A percentile compares a stretch with the other conserved stretches of the same genome.
Conservation (phyloP, 371 early-diverging fungal genomes). For the Mortierella sp. region DNA sequence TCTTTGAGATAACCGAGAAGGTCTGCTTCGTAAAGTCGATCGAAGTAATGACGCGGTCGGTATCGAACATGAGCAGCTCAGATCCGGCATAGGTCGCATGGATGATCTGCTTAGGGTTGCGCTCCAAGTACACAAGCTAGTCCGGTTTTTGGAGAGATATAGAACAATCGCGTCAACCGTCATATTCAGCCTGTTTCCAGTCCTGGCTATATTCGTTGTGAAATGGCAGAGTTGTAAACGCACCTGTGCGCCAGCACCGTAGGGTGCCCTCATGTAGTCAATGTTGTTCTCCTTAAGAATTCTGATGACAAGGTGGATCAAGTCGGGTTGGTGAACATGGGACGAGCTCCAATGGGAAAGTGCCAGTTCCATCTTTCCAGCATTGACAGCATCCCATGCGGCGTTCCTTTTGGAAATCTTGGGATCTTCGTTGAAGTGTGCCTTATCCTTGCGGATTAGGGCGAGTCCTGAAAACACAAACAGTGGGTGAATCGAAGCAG, state of each 20-base stretch:
- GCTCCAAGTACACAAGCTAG: slow-evolving; percentile 83
- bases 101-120: slow-evolving; percentile 77
- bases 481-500: slow-evolving; percentile 76
- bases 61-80: slow-evolving; percentile 85
- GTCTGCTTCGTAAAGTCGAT: slow-evolving; percentile 79
- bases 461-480: slow-evolving; percentile 86
- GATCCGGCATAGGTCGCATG: slow-evolving; percentile 82
- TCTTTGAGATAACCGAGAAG: slow-evolving; percentile 79
- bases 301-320: slow-evolving; percentile 78
- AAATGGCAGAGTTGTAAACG: background rate
- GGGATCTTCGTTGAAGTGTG: slow-evolving; percentile 75
- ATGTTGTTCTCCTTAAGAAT: slow-evolving; percentile 74
- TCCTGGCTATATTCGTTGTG: background rate
- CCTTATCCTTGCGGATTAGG: slow-evolving; percentile 80
- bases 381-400: slow-evolving; percentile 83
- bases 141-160: background rate
- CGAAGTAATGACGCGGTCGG: slow-evolving; percentile 81
- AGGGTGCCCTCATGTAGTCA: slow-evolving; percentile 89
- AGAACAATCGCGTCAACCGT: slow-evolving; percentile 6
- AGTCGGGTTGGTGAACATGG: slow-evolving; percentile 69
- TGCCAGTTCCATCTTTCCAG: slow-evolving; percentile 75
- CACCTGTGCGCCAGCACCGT: slow-evolving; percentile 87
- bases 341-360: slow-evolving; percentile 70
- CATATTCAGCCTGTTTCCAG: background rate
- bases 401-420: slow-evolving; percentile 74